phyloP scores from a whole-genome alignment of 768 basidiomycete genomes.

The Naganishia antarctica region DNA sequence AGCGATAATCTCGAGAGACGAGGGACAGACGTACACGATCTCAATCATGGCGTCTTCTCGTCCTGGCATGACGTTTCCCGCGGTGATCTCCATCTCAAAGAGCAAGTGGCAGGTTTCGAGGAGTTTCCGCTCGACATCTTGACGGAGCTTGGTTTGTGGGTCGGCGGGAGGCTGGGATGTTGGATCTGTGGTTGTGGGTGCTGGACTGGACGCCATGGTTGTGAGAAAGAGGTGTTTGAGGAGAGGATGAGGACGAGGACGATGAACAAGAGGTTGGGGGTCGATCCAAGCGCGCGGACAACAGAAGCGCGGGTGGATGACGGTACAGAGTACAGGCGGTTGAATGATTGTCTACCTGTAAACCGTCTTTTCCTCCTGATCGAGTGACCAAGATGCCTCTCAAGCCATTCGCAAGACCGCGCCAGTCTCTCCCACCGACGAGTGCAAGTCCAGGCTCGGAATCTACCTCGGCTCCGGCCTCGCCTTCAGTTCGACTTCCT shows the following conservation, averaged over 20 bases:
- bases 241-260: neutral
- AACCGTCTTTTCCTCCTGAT: neutral
- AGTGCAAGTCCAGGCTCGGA: neutral
- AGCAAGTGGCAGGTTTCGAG: slow-evolving; percentile 18
- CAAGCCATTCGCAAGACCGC: slow-evolving; percentile 18
- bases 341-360: slow-evolving; percentile 10
- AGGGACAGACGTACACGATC: neutral
- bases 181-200: neutral
- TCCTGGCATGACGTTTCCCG: slow-evolving; percentile 2
- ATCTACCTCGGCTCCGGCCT: neutral
- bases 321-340: neutral
- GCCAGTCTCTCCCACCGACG: slow-evolving; percentile 7
- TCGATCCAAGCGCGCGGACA: too few relatives aligned
- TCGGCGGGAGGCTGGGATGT: neutral
- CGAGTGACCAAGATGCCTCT: neutral
- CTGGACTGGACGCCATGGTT: slow-evolving; percentile 16
- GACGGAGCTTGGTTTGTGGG: neutral
- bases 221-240: neutral
- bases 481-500: neutral
- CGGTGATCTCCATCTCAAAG: slow-evolving; percentile 18
- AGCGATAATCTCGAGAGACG: too few relatives aligned
- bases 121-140: slow-evolving; percentile 6
- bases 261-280: too few relatives aligned
- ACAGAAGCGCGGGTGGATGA: too few relatives aligned
- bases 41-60: slow-evolving; percentile 10